Evolutionary conservation across 257 asterid species (phyloP).

Genomic region (Salvia rosmarinus): DNA sequence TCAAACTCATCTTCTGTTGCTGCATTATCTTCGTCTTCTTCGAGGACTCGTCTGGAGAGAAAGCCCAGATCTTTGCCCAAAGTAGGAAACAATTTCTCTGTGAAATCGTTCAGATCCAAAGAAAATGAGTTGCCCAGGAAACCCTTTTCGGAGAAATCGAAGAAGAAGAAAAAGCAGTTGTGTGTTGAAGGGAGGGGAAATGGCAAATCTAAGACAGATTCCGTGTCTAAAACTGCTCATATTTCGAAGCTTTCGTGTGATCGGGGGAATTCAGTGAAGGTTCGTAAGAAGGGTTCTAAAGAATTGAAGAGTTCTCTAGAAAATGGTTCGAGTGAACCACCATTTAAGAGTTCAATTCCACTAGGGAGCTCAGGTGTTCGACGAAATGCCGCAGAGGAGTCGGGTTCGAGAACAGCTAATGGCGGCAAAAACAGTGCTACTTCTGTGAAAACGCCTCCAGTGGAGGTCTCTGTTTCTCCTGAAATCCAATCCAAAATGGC

Average conservation of each 20-base stretch:
- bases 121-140: conserved; percentile 44
- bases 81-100: conserved; percentile 15
- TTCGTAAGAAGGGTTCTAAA: conserved; percentile 29
- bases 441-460: conserved; percentile 68
- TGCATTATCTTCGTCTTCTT: conserved; percentile 34
- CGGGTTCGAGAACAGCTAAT: conserved; percentile 12
- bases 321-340: conserved; percentile 2
- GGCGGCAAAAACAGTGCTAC: conserved; percentile 28
- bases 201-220: conserved; percentile 28
- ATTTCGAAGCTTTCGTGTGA: conserved; percentile 38
- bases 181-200: conserved; percentile 28
- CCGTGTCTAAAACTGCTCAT: conserved; percentile 35
- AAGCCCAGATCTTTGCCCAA: conserved; percentile 37
- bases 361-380: conserved; percentile 11
- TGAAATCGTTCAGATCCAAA: conserved; percentile 46
- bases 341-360: not conserved
- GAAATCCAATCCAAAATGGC: conserved; percentile 58
- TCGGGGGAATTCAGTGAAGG: conserved; percentile 33
- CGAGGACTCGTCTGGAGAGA: conserved; percentile 25
- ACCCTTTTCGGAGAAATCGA: conserved; percentile 38
- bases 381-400: conserved; percentile 17
- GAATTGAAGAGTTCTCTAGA: conserved; percentile 12
- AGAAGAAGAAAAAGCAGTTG: conserved; percentile 35
- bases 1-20: conserved; percentile 34
- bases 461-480: conserved; percentile 83